Conservation (phyloP, 257 asterid genomes). For the Prunella vulgaris region DNA sequence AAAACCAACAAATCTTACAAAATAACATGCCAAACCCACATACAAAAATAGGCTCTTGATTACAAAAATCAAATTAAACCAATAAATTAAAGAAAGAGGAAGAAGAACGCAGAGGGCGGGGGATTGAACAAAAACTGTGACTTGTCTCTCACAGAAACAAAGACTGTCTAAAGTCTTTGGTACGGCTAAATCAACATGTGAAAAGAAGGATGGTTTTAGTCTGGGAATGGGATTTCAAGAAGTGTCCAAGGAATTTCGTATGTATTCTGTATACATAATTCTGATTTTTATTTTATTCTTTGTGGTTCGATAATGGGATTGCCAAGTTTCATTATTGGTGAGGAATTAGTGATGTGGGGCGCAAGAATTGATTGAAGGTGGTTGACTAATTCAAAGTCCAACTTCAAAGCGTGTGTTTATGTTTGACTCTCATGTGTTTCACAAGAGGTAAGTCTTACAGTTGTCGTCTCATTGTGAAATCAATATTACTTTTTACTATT, state of each 20-base stretch:
- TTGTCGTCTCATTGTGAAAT: too few relatives aligned
- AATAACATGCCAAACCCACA: constrained; percentile 7
- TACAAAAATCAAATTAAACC: not conserved
- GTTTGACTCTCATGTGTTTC: constrained; percentile 12
- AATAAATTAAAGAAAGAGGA: not conserved
- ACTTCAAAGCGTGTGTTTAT: constrained; percentile 16
- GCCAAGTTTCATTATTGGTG: constrained; percentile 6
- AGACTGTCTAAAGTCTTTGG: constrained; percentile 30
- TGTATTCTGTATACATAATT: not conserved
- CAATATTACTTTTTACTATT: too few relatives aligned
- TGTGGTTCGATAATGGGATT: constrained; percentile 10
- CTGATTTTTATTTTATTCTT: not conserved
- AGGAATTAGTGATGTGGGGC: constrained; percentile 16
- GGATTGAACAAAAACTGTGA: not conserved
- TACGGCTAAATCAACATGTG: constrained; percentile 22
- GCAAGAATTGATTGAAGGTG: constrained; percentile 6
- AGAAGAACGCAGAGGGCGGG: constrained; percentile 10
- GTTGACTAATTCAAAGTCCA: constrained; percentile 41
- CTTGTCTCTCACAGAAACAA: not conserved
- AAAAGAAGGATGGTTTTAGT: constrained; percentile 17
- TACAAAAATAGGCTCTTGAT: not conserved
- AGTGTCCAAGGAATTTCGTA: constrained; percentile 32
- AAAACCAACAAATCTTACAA: not conserved
- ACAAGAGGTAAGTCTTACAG: too few relatives aligned
- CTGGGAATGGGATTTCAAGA: constrained; percentile 26